A percentile compares a stretch with the other conserved stretches of the same genome.
These are phyloP conservation scores for Singerocomus inundabilis DNA, from an alignment of 1,284 basidiomycete species.

Conservation along the genomic window DNA sequence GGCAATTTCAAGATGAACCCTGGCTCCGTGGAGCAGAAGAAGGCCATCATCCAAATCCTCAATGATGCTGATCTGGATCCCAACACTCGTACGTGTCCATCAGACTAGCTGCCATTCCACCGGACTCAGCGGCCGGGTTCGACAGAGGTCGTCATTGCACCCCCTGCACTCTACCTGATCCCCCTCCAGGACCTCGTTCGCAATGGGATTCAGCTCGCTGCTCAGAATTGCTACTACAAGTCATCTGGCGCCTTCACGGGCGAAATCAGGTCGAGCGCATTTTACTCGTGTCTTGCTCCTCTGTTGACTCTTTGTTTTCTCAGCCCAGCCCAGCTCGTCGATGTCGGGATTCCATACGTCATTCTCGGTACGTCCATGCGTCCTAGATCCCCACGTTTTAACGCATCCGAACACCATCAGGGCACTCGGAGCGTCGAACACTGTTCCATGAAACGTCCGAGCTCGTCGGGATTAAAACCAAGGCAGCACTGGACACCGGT, in stretches of 20 bases:
- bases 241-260: conserved; percentile 92
- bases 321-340: conserved; percentile 80
- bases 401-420: conserved; percentile 35
- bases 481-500: conserved; percentile 70
- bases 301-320: neutral
- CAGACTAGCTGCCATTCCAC: neutral
- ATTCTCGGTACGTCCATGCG: conserved; percentile 67
- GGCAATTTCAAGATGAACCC: conserved; percentile 98
- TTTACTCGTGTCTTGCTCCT: neutral
- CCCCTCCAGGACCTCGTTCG: conserved; percentile 59
- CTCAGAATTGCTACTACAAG: conserved; percentile 92
- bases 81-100: conserved; percentile 57
- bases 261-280: conserved; percentile 72
- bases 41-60: conserved; percentile 62
- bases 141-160: conserved; percentile 88
- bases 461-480: conserved; percentile 85
- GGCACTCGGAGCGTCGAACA: conserved; percentile 94
- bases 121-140: neutral
- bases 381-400: neutral
- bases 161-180: conserved; percentile 86
- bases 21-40: conserved; percentile 60
- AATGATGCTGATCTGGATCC: conserved; percentile 79
- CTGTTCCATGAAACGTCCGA: conserved; percentile 89
- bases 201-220: conserved; percentile 73
- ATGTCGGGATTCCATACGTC: conserved; percentile 88